phyloP scores from a whole-genome alignment of 78 protist species.

The Polysphondylium violaceum region DNA sequence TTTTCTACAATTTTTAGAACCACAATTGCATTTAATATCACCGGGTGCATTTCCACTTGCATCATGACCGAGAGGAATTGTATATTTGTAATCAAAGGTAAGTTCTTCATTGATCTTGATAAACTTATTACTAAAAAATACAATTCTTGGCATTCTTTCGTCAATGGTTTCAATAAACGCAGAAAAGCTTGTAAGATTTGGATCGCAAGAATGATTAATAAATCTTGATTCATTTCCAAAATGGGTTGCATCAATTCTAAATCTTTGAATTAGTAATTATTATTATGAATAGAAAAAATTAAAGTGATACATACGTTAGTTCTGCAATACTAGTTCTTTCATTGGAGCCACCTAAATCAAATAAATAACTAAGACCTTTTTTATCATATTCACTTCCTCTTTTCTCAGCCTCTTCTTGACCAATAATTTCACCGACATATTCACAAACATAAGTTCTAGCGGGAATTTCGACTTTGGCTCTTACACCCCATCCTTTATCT shows the following conservation, averaged over 20 bases:
- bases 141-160: constrained; percentile 39
- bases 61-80: background rate
- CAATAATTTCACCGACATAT: constrained; percentile 85
- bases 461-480: constrained; percentile 48
- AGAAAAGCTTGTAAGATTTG: constrained; percentile 69
- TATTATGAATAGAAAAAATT: background rate
- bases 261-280: background rate
- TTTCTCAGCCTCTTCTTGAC: constrained; percentile 72
- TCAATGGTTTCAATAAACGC: constrained; percentile 29
- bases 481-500: constrained; percentile 82
- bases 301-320: background rate
- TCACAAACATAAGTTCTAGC: constrained; percentile 81
- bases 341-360: constrained; percentile 46
- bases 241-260: constrained; percentile 74
- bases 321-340: background rate
- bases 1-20: constrained; percentile 46
- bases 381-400: constrained; percentile 74
- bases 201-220: constrained; percentile 85
- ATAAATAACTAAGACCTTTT: constrained; percentile 49
- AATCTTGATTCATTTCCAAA: constrained; percentile 83
- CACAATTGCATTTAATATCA: constrained; percentile 79
- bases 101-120: constrained; percentile 69
- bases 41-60: background rate
- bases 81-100: constrained; percentile 78
- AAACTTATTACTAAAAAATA: constrained; percentile 63